Evolutionary conservation across 2,329 filamentous ascomycete genomes (phyloP).

Genomic region (Falciphora oryzae): DNA sequence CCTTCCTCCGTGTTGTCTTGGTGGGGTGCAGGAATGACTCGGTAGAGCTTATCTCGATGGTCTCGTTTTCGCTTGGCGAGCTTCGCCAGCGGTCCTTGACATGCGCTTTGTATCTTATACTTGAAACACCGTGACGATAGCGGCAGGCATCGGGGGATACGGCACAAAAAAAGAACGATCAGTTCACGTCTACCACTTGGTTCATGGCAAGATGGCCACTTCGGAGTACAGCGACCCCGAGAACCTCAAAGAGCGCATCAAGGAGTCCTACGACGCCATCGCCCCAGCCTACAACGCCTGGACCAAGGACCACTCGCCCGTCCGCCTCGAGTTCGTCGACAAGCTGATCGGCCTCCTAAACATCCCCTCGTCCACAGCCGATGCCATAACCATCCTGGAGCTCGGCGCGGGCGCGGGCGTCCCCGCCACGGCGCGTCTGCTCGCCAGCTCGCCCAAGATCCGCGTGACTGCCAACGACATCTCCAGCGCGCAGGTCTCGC

Average conservation of each 20-base stretch:
- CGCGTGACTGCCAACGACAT: constrained; percentile 35
- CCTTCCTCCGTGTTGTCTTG: neutral
- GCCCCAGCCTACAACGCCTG: constrained; percentile 34
- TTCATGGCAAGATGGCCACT: neutral
- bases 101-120: no score
- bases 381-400: constrained; percentile 27
- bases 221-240: constrained; percentile 9
- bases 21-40: neutral
- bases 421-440: constrained; percentile 29
- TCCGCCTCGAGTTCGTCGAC: constrained; percentile 29
- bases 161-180: no score
- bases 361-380: constrained; percentile 3
- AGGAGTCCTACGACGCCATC: constrained; percentile 27
- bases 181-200: no score
- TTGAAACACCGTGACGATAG: neutral
- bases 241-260: constrained; percentile 31
- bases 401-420: constrained; percentile 36
- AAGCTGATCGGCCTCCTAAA: constrained; percentile 24
- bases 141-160: neutral
- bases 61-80: neutral
- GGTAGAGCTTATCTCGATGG: neutral
- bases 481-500: constrained; percentile 31
- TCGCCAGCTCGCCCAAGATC: constrained; percentile 17
- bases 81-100: no score
- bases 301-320: constrained; percentile 26